These are phyloP conservation scores for Dendryphion nanum DNA, from an alignment of 2,329 filamentous ascomycete species.

Conservation along the genomic window DNA sequence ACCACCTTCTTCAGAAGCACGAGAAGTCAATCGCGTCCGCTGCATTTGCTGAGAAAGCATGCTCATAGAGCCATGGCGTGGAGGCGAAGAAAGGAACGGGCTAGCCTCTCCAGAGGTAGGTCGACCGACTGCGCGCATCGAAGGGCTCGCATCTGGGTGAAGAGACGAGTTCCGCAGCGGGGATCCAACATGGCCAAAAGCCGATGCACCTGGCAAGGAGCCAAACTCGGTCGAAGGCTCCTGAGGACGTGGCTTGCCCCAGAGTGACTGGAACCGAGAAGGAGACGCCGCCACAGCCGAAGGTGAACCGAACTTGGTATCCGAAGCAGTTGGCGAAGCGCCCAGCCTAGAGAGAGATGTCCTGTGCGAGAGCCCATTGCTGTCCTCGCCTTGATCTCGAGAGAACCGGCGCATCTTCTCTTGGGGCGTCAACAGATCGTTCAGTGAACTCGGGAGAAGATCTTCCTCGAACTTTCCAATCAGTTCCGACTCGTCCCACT, in stretches of 20 bases:
- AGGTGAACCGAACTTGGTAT: constrained; percentile 51
- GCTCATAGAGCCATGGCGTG: constrained; percentile 58
- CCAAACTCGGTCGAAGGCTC: constrained; percentile 49
- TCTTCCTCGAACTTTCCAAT: constrained; percentile 85
- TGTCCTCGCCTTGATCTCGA: constrained; percentile 56
- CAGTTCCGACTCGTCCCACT: constrained; percentile 56
- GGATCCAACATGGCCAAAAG: constrained; percentile 63
- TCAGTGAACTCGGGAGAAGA: constrained; percentile 71
- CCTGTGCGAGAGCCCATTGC: constrained; percentile 43
- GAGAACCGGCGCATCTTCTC: constrained; percentile 61
- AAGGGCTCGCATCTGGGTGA: constrained; percentile 50
- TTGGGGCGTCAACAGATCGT: constrained; percentile 62
- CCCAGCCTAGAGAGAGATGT: constrained; percentile 52
- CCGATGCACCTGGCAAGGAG: constrained; percentile 41
- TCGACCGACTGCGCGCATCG: constrained; percentile 51
- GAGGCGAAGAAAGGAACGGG: constrained; percentile 54
- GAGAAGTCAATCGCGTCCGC: constrained; percentile 42
- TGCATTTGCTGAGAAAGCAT: constrained; percentile 61
- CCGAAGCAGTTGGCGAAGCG: constrained; percentile 44
- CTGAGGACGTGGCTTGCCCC: constrained; percentile 45
- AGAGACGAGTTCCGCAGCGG: constrained; percentile 62
- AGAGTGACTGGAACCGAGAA: constrained; percentile 60
- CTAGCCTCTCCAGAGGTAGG: constrained; percentile 49
- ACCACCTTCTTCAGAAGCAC: constrained; percentile 25
- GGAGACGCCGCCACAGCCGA: constrained; percentile 55